Base-by-base conservation (phyloP, 345 rosid genomes). In the Excoecaria cochinchinensis region DNA sequence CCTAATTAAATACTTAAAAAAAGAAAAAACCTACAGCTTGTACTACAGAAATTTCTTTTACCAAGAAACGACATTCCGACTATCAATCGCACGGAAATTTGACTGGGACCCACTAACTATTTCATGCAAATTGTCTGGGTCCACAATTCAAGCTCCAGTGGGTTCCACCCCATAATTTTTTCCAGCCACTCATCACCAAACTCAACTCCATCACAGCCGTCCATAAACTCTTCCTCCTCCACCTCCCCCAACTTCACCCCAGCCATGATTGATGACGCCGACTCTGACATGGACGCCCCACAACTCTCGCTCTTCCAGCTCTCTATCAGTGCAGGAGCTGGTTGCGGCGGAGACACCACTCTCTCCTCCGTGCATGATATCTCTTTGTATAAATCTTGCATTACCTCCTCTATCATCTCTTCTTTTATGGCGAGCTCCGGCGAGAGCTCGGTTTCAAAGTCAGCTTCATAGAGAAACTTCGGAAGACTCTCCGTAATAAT, bases 331-430 rank as follows among this genome's bases (percentile, higher is more conserved):
- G 55, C 16, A 22, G 25, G 46, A 5, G 77, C 36, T 13, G 76
- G 60, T 5, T 31, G 36, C 8, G 65, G 56, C 42, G n/a, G 6
- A 6, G 71, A 38, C 12, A 11, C 67, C 0, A 15, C 31, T 42
- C 62, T 6, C 62, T 48, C n/a, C 16, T 65, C 70, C 3, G 60
- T 62, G 63, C 51, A 61, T 10, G 75, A 56, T 55, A 87, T 81
- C 86, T 83, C 90, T 57, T 60, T 79, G 74, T 87, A 83, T 40
- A 85, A 71, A 77, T 87, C 88, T 64, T 42, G 78, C 88, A 87
- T 85, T 61, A 84, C 80, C 77, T 75, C 82, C 78, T 83, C 81
- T 62, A 87, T 72, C 80, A 79, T 70, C 82, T 81, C 85, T 71
- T 87, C 87, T 46, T 66, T 71, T 72, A 86, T 76, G 50, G 57